These are phyloP conservation scores for Datisca glomerata DNA, from an alignment of 306 rosid species.

Conservation along the genomic window DNA sequence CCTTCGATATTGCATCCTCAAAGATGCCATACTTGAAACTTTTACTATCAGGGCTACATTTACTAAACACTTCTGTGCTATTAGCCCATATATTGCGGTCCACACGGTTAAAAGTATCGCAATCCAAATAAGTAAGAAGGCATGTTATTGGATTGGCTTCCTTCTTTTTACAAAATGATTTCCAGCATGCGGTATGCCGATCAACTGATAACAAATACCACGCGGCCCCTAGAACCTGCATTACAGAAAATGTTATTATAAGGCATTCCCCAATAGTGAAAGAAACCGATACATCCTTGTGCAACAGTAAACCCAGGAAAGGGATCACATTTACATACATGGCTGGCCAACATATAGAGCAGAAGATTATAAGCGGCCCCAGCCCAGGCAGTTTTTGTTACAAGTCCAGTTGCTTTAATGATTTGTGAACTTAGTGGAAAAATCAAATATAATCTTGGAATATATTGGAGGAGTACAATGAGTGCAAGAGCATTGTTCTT, in stretches of 20 bases:
- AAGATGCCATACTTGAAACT: constrained; percentile 68
- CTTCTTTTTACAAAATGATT: constrained; percentile 52
- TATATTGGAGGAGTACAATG: constrained; percentile 86
- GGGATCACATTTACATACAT: constrained; percentile 39
- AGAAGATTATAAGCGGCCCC: constrained; percentile 97
- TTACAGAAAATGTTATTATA: constrained; percentile 8
- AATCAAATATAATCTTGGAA: constrained; percentile 91
- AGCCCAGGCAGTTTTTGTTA: constrained; percentile 99
- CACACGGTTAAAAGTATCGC: constrained; percentile 19
- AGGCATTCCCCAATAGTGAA: too few relatives aligned
- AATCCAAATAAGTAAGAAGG: constrained; percentile 42
- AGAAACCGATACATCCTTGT: too few relatives aligned
- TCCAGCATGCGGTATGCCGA: constrained; percentile 83
- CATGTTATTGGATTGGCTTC: constrained; percentile 37
- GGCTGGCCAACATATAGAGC: constrained; percentile 95
- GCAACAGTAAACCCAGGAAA: not conserved
- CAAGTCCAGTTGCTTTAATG: constrained; percentile 93
- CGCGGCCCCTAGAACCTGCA: constrained; percentile 91
- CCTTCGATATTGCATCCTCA: constrained; percentile 40
- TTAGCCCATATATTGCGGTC: constrained; percentile 43
- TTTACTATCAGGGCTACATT: constrained; percentile 38
- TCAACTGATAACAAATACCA: constrained; percentile 94
- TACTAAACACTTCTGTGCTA: constrained; percentile 40
- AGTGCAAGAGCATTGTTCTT: constrained; percentile 92
- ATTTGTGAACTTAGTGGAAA: constrained; percentile 82